phyloP scores from a whole-genome alignment of 192 early-diverging fungal species.

The Phlyctochytrium planicorne region DNA sequence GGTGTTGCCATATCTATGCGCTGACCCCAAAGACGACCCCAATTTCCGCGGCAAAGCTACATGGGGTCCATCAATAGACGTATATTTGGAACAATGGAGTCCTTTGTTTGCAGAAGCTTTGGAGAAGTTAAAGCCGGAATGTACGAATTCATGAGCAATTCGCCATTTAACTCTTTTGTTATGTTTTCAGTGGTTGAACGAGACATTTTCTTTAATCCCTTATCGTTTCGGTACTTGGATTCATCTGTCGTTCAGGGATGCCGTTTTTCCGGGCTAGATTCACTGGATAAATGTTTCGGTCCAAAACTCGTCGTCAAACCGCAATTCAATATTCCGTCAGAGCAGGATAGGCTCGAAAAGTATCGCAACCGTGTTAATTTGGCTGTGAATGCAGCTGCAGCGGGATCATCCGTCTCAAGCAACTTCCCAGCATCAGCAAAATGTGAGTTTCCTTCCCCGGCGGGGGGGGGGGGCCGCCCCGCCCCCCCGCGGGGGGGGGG shows the following conservation, averaged over 20 bases:
- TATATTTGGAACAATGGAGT: background rate
- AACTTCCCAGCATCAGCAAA: too few relatives aligned
- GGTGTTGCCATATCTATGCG: background rate
- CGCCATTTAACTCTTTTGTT: background rate
- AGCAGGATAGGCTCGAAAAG: too few relatives aligned
- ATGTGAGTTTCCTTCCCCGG: too few relatives aligned
- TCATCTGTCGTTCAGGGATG: background rate
- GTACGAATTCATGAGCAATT: background rate
- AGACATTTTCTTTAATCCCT: background rate
- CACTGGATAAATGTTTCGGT: too few relatives aligned
- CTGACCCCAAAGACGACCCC: background rate
- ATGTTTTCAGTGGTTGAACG: background rate
- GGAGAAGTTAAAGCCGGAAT: background rate
- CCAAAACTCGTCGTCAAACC: too few relatives aligned
- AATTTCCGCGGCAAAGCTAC: constrained; percentile 3
- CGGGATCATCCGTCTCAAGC: too few relatives aligned
- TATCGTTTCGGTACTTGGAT: background rate
- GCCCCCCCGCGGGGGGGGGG: too few relatives aligned
- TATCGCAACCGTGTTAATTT: too few relatives aligned
- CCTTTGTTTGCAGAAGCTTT: background rate
- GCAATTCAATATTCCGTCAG: too few relatives aligned
- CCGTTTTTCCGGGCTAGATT: too few relatives aligned
- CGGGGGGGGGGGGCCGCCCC: too few relatives aligned
- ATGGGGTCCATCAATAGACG: background rate
- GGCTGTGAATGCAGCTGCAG: too few relatives aligned